Evolutionary conservation across 108 stramenopile species (phyloP).

Genomic region (Conticribra weissflogii): DNA sequence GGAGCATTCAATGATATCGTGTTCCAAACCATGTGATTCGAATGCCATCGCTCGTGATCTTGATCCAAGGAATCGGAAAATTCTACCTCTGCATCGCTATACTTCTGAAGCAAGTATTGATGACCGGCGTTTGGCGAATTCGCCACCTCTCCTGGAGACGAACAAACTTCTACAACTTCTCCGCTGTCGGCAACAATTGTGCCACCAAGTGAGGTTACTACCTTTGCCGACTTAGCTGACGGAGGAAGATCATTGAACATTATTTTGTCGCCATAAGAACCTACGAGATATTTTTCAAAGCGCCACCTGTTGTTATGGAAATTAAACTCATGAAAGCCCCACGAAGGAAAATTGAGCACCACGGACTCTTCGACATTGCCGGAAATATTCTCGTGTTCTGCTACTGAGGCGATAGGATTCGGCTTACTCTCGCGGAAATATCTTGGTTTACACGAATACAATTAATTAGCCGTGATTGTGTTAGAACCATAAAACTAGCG

Average conservation of each 20-base stretch:
- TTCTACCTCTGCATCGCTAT: constrained; percentile 34
- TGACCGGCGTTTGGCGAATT: constrained; percentile 27
- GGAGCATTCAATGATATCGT: constrained; percentile 28
- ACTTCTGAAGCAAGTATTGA: constrained; percentile 36
- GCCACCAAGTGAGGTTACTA: constrained; percentile 19
- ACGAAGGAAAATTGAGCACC: constrained; percentile 27
- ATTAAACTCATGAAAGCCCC: constrained; percentile 19
- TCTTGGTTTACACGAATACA: not conserved
- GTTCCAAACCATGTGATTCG: constrained; percentile 37
- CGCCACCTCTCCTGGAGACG: constrained; percentile 46
- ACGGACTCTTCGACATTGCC: constrained; percentile 35
- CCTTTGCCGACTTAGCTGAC: constrained; percentile 25
- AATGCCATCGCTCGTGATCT: constrained; percentile 36
- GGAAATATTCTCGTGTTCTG: constrained; percentile 22
- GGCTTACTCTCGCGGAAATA: constrained; percentile 13
- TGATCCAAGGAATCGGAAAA: constrained; percentile 31
- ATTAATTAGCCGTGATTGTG: too few relatives aligned
- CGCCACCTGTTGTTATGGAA: constrained; percentile 33
- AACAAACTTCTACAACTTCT: constrained; percentile 40
- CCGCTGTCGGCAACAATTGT: constrained; percentile 20
- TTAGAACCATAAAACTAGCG: not conserved
- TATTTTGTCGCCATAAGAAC: constrained; percentile 25
- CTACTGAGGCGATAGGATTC: constrained; percentile 19
- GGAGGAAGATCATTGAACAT: constrained; percentile 27
- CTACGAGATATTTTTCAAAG: constrained; percentile 25